These are phyloP conservation scores for Podosphaera xanthii DNA, from an alignment of 2,329 filamentous ascomycete species.

Conservation along the genomic window DNA sequence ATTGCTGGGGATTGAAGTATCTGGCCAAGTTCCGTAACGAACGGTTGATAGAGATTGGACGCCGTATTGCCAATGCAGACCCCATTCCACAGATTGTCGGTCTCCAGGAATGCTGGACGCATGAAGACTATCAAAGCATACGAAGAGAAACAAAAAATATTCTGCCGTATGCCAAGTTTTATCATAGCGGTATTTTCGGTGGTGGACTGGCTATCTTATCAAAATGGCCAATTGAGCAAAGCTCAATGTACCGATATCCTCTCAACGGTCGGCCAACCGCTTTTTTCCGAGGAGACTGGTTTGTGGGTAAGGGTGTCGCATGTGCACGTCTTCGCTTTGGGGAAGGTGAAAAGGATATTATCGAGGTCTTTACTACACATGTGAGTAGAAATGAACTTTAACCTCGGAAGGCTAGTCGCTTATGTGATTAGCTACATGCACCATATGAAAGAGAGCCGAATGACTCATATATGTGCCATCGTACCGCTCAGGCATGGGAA, in stretches of 20 bases:
- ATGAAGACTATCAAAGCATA: conserved; percentile 61
- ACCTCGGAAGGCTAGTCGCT: background rate
- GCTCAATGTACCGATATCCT: conserved; percentile 67
- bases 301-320: conserved; percentile 82
- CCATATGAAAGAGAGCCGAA: conserved; percentile 61
- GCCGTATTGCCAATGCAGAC: conserved; percentile 43
- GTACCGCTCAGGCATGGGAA: conserved; percentile 85
- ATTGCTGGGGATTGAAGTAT: conserved; percentile 92
- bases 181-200: conserved; percentile 71
- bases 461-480: conserved; percentile 76
- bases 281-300: conserved; percentile 91
- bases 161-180: conserved; percentile 83
- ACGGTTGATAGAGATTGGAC: conserved; percentile 66
- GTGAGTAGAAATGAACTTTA: conserved; percentile 21
- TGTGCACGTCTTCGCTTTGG: conserved; percentile 59
- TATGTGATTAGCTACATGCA: conserved; percentile 39
- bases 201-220: conserved; percentile 75
- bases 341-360: conserved; percentile 35
- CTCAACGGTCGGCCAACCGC: conserved; percentile 83
- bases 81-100: conserved; percentile 66
- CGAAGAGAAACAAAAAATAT: conserved; percentile 48
- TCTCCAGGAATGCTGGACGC: conserved; percentile 88
- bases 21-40: conserved; percentile 56
- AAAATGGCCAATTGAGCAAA: conserved; percentile 79
- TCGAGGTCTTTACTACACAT: conserved; percentile 88